These are phyloP conservation scores for Austroboletus rostrupii DNA, from an alignment of 1,284 basidiomycete species.

Conservation along the genomic window DNA sequence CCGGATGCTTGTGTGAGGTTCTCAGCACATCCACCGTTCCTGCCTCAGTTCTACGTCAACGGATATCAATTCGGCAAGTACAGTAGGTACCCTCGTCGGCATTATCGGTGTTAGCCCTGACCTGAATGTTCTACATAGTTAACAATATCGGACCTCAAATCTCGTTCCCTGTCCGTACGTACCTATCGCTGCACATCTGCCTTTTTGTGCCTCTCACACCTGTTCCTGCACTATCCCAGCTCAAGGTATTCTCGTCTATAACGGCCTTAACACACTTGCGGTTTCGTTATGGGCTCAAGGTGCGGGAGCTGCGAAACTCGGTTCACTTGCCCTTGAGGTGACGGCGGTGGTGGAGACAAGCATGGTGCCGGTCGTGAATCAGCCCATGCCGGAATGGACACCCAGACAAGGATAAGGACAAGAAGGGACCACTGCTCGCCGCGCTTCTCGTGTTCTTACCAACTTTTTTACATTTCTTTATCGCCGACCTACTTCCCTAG, in stretches of 20 bases:
- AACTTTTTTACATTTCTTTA: too few species aligned
- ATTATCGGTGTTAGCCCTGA: background rate
- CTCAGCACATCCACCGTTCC: background rate
- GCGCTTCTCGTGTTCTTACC: too few species aligned
- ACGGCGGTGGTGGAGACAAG: conserved; percentile 39
- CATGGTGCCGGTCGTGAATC: conserved; percentile 36
- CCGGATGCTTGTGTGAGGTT: background rate
- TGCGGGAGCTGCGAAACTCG: conserved; percentile 37
- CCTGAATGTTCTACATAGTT: conserved; percentile 6
- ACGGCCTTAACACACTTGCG: conserved; percentile 45
- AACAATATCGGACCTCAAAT: conserved; percentile 26
- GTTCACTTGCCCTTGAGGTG: conserved; percentile 36
- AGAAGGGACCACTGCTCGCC: background rate
- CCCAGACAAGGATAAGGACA: conserved; percentile 15
- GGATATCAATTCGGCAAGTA: conserved; percentile 30
- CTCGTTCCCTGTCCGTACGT: conserved; percentile 27
- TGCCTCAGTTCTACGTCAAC: conserved; percentile 24
- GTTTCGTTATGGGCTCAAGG: conserved; percentile 45
- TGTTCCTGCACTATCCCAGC: conserved; percentile 25
- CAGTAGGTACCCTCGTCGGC: conserved; percentile 8
- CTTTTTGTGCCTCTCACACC: conserved; percentile 3
- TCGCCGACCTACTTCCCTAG: background rate
- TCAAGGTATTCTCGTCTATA: conserved; percentile 48
- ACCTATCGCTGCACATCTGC: background rate
- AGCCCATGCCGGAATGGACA: conserved; percentile 38